Base-by-base conservation (phyloP, 495 filamentous ascomycete genomes). In the Neurospora africana region DNA sequence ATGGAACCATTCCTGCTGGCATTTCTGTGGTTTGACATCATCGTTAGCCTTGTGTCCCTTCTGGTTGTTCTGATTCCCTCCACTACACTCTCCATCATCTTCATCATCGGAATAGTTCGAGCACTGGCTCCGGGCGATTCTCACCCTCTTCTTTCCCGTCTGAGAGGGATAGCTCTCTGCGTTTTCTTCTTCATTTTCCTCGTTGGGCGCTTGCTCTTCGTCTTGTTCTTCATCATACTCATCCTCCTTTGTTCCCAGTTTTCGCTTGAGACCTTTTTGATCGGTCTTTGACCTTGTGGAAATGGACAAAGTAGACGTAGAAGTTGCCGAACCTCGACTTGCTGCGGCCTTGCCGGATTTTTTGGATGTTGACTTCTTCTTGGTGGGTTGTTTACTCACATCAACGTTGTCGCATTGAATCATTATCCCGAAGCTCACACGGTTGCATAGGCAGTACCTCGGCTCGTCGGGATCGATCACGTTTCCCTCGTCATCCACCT, bases 381-480 rank as follows among this genome's bases (percentile, higher is more conserved):
- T 35, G 23, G 13, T 65, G 53, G 53, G 53, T 65, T 65, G 53
- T 65, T 65, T 74, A 86, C 93, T 88, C 85, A 97, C 94, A 84
- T 96, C 89, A 70, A 84, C 82, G 77, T 96, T 97, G 76, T 98
- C 95, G 76, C 95, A 99, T 75, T 90, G 90, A 78, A 99, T 94
- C 95, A 99, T 99, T 35, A 88, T 91, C 69, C 95, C 95, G 79
- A 90, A 97, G 78, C 93, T 97, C 53, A 98, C 93, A 71, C 95
- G 87, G 72, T 93, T 91, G 81, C 95, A 99, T 15, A 95, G 79
- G 80, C 95, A 99, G 79, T 98, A 99, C 69, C 89, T 85, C 17
- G 92, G 90, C 82, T 98, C 95, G 74, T 94, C 86, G 6, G 92
- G 90, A 81, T 97, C 93, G 76, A 97, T 93, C 72, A 91, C 84